phyloP scores from a whole-genome alignment of 23 red algal species.

The Gracilaria domingensis region DNA sequence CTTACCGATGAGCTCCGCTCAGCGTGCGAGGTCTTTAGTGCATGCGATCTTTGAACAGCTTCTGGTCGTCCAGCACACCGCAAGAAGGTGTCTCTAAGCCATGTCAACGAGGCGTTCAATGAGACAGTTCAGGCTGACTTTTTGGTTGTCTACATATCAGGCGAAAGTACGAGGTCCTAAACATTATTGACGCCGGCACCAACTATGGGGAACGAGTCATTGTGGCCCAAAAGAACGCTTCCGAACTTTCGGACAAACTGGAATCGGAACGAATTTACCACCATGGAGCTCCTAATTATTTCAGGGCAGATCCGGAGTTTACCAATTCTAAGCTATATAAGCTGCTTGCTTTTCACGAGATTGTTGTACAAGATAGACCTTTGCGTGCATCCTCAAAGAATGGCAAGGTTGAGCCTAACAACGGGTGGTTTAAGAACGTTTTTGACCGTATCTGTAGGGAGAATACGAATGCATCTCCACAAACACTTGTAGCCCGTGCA shows the following conservation, averaged over 20 bases:
- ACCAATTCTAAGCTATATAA: no score
- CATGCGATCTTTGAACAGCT: conserved; percentile 22
- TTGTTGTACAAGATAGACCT: no score
- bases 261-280: conserved; percentile 10
- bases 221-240: background rate
- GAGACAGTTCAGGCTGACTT: conserved; percentile 20
- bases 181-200: conserved; percentile 19
- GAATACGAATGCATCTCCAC: no score
- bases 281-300: background rate
- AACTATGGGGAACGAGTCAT: background rate
- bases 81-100: conserved; percentile 11
- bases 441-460: no score
- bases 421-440: no score
- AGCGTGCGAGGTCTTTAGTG: background rate
- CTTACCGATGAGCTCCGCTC: background rate
- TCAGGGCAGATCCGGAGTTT: background rate
- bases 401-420: no score
- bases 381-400: no score
- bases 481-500: no score
- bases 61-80: background rate
- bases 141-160: conserved; percentile 18
- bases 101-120: conserved; percentile 34
- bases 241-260: background rate
- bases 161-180: conserved; percentile 34
- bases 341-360: no score